Evolutionary conservation across 2,329 filamentous ascomycete genomes (phyloP).

Genomic region (Cytospora schulzeri): DNA sequence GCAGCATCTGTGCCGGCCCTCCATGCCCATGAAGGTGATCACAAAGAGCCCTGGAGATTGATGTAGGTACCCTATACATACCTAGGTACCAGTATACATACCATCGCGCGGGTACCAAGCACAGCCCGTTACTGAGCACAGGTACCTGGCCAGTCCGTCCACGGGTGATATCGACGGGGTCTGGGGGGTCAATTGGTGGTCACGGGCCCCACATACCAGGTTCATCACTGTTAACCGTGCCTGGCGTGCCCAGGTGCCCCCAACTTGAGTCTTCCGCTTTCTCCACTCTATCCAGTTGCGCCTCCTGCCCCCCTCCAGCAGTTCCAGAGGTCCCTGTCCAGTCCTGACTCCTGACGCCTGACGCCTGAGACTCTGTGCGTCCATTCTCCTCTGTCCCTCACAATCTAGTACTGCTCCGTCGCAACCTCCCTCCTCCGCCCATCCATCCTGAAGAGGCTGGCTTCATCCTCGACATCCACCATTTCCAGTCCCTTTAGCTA

Average conservation of each 20-base stretch:
- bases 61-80: no score
- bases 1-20: not conserved
- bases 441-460: constrained; percentile 33
- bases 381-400: constrained; percentile 15
- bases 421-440: constrained; percentile 28
- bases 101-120: no score
- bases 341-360: not conserved
- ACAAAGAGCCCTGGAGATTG: no score
- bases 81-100: not conserved
- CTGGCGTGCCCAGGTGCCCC: no score
- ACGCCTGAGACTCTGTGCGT: constrained; percentile 11
- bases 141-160: no score
- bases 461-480: constrained; percentile 1
- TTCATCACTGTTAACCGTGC: no score
- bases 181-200: no score
- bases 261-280: not conserved
- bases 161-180: no score
- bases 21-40: not conserved
- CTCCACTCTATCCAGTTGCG: not conserved
- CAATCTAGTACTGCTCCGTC: constrained; percentile 12
- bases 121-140: no score
- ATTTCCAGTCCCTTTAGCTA: constrained; percentile 1
- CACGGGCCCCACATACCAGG: no score
- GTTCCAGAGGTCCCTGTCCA: not conserved
- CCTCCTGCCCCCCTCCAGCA: not conserved